Base-by-base conservation (phyloP, 768 basidiomycete genomes). In the Kwoniella europaea region DNA sequence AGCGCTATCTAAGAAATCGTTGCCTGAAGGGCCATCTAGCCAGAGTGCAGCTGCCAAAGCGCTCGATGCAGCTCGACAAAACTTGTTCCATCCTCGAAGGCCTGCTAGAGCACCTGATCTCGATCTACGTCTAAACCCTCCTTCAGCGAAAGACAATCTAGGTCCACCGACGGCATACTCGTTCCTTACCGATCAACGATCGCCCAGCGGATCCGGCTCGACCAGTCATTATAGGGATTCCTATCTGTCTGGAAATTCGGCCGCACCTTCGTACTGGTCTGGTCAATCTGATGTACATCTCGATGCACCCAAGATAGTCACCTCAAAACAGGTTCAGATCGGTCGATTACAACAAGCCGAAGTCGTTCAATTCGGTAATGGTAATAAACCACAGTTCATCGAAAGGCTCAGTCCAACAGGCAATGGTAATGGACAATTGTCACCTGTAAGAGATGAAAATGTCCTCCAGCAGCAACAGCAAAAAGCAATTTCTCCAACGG, bases 251-350 rank as follows among this genome's bases (percentile, higher is more conserved):
- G 81, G 81, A n/a, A 63, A 69, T 13, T 80, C 78, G 4, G 71
- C 64, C 12, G 69, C 69, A 1, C 69, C 69, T 2, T 71, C 69
- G 2, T 71, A 65, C 27, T 65, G 63, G 69, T 71, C 69, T 29
- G 74, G 69, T 35, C 65, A 71, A 13, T 66, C 76, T 5, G 80
- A 79, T 43, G 66, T 80, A 4, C 67, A 79, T 44, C 64, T 74
- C 18, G 82, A 83, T 55, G 81, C 81, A 18, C 82, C 82, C 1
- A 77, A 75, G 64, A 83, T 83, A 63, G 69, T 82, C 62, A 83
- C 82, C 1, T 71, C 71, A 6, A 74, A 74, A 35, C 78, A 83
- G 27, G 82, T 83, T 27, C 81, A 82, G 24, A 42, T 82, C 29
- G 81, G 82, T 18, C 58, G 76, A 29, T 55, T 79, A 18, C 81